Base-by-base conservation (phyloP, 2,329 filamentous ascomycete genomes). In the Penicillium sp. region DNA sequence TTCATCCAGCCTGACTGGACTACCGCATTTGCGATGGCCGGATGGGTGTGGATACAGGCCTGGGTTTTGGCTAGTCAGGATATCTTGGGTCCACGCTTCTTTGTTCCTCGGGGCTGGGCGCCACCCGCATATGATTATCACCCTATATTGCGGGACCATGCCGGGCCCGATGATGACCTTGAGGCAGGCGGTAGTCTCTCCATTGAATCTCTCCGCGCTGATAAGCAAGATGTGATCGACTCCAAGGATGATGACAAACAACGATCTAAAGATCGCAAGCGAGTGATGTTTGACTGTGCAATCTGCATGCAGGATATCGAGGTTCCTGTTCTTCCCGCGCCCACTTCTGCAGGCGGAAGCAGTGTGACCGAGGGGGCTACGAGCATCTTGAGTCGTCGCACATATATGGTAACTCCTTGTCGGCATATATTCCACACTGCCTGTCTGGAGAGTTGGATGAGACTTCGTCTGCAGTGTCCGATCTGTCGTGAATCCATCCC, bases 341-440 rank as follows among this genome's bases (percentile, higher is more conserved):
- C 63, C 18, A 79, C 80, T 40, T 82, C 84, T 28, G 82, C 87
- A 54, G 78, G 67, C 65, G 66, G 69, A 64, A 68, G 67, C 55
- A 69, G 75, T 24, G 72, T 77, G 40, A 61, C 77, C 14, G 75
- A 77, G 44, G 71, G 77, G 37, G 75, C 75, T 5, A 73, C 85
- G 0, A 87, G 87, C 26, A 84, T 96, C 51, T 80, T 97, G 62
- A 89, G 90, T 28, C 81, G 93, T 56, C 84, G 92, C 46, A 81
- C 84, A 64, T 97, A 97, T 75, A 99, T 99, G 94, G 91, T 97
- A 19, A 99, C 94, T 53, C 94, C 94, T 44, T 99, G 94, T 73
- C 81, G 92, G 51, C 94, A 99, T 76, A 92, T 97, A 45, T 99
- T 99, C 71, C 94, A 99, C 71, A 94, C 87, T 52, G 80, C 83